Base-by-base conservation (phyloP, 1,139 yeast species). In the Taphrina wiesneri region DNA sequence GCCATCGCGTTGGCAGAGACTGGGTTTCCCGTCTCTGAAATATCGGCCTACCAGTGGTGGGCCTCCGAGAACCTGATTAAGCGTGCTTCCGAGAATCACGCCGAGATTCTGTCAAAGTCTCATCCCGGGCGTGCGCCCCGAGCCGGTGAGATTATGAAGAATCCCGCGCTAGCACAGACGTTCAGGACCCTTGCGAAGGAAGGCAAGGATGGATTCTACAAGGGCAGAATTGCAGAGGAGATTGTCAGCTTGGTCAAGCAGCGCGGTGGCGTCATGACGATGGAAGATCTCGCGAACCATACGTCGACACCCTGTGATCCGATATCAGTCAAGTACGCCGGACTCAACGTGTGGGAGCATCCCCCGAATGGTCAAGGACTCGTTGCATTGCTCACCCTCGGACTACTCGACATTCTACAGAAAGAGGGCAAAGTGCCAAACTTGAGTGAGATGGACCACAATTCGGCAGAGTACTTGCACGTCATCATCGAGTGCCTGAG, bases 361-460 rank as follows among this genome's bases (percentile, higher is more conserved):
- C 93, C 96, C 6, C 95, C 96, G 32, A 88, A 86, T 74, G 91
- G 95, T 3, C 90, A 88, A 66, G 95, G 95, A 0, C 76, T 88
- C 43, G 88, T 88, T 56, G 93, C 91, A 0, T 77, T 88, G 56
- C 76, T 87, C 52, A 85, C 92, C 0, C 75, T 87, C 64, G 95
- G 95, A 0, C 78, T 86, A 54, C 81, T 89, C 68, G 82, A 82
- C 70, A 82, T 83, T 53, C 77, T 86, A 67, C 83, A 85, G 63
- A 80, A 78, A 19, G 70, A 75, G 36, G 71, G 72, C 51, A 83
- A 84, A 0, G 75, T 72, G 9, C 78, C 86, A 34, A 78, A 84
- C 64, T 74, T 87, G 53, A 71, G 75, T 26, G 71, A 75, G 2
- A 69, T 86, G 73, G 74, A 83, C 70, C 95, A 87, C 74, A 88